A percentile compares a stretch with the other conserved stretches of the same genome.
Conservation (phyloP, 768 basidiomycete genomes). For the Rhizopogon roseolus region DNA sequence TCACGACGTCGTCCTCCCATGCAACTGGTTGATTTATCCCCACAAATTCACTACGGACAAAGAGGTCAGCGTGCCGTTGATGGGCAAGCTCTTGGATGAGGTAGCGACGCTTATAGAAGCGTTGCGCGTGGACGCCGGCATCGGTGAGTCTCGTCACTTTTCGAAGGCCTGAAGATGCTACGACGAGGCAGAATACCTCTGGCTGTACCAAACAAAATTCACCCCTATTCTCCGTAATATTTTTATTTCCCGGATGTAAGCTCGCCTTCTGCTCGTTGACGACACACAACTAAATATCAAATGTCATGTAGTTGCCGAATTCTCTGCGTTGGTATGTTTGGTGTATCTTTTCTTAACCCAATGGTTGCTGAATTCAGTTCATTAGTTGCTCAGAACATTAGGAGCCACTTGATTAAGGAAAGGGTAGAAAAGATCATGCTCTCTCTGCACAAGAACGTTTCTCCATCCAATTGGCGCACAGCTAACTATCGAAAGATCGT, state of each 20-base stretch:
- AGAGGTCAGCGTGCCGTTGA: constrained; percentile 3
- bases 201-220: constrained; percentile 6
- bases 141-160: constrained; percentile 16
- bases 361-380: neutral
- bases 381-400: constrained; percentile 32
- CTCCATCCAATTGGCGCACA: neutral
- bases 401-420: neutral
- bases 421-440: constrained; percentile 9
- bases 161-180: neutral
- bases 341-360: neutral
- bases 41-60: constrained; percentile 11
- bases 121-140: constrained; percentile 23
- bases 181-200: neutral
- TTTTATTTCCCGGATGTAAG: constrained; percentile 48
- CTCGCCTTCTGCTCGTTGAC: neutral
- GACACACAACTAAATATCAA: neutral
- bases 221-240: constrained; percentile 24
- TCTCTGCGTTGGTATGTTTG: constrained; percentile 41
- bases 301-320: constrained; percentile 36
- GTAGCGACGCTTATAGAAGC: constrained; percentile 22
- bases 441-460: neutral
- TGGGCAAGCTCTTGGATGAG: constrained; percentile 8
- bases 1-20: constrained; percentile 48
- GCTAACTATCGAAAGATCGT: constrained; percentile 9
- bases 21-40: constrained; percentile 40